A percentile compares a stretch with the other conserved stretches of the same genome.
Evolutionary conservation across 2,329 filamentous ascomycete species (phyloP).

Genomic region (Xylaria sp.): DNA sequence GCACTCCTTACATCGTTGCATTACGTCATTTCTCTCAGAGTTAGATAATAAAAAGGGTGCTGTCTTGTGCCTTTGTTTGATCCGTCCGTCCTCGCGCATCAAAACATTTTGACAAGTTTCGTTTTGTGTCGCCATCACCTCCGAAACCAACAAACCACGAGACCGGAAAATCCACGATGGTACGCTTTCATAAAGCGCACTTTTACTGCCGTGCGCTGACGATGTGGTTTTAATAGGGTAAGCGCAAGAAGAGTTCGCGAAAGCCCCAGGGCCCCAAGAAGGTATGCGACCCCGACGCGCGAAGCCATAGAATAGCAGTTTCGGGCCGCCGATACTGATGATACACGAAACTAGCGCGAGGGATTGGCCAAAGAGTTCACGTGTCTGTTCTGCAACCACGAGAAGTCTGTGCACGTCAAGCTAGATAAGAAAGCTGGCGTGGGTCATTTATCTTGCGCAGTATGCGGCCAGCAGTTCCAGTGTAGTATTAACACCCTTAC

Average conservation of each 20-base stretch:
- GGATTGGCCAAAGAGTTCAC: constrained; percentile 86
- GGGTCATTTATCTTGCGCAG: constrained; percentile 87
- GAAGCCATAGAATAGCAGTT: constrained; percentile 30
- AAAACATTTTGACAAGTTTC: not conserved
- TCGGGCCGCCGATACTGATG: constrained; percentile 11
- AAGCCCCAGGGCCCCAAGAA: constrained; percentile 86
- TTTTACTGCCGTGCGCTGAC: constrained; percentile 17
- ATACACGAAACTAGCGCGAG: constrained; percentile 64
- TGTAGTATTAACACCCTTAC: constrained; percentile 93
- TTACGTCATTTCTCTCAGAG: constrained; percentile 31
- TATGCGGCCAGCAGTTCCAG: constrained; percentile 94
- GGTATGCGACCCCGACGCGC: constrained; percentile 59
- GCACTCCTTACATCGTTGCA: constrained; percentile 3
- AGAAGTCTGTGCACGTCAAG: constrained; percentile 90
- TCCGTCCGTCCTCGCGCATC: constrained; percentile 17
- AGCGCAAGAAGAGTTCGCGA: constrained; percentile 91
- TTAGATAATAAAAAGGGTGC: constrained; percentile 17
- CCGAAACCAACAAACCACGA: not conserved
- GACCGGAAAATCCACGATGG: constrained; percentile 39
- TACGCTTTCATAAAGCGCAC: constrained; percentile 21
- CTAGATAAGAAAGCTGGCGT: constrained; percentile 93
- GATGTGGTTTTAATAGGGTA: constrained; percentile 67
- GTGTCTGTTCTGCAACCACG: constrained; percentile 98
- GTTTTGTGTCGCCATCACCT: not conserved
- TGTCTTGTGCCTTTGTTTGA: constrained; percentile 7